Percentiles rank a stretch among this genome's conserved stretches.
Evolutionary conservation across 108 stramenopile genomes (phyloP).

Genomic region (Stephanodiscus triporus): DNA sequence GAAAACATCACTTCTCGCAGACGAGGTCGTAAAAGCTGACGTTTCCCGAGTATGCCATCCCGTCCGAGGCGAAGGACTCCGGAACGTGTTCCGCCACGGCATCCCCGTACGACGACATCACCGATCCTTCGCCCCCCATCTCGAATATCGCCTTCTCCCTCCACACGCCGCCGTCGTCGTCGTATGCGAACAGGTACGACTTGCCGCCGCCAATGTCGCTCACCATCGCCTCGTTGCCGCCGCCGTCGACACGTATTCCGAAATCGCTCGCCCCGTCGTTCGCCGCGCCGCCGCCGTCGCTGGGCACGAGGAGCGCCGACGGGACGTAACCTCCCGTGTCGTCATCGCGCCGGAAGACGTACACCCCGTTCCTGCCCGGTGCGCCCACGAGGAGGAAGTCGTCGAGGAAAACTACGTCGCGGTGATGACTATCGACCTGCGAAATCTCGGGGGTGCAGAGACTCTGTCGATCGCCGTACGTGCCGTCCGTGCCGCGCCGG

Average conservation of each 20-base stretch:
- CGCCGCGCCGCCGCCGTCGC: background rate
- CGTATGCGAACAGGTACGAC: slow-evolving; percentile 7
- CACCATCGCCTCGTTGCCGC: background rate
- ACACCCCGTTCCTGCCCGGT: background rate
- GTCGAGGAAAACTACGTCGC: background rate
- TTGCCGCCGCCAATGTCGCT: background rate
- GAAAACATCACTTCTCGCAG: background rate
- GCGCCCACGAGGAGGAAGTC: slow-evolving; percentile 3
- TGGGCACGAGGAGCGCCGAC: background rate
- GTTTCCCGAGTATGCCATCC: background rate
- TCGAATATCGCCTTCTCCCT: background rate
- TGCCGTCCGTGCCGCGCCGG: background rate
- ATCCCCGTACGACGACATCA: background rate
- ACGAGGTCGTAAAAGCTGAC: slow-evolving; percentile 6
- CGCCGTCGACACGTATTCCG: slow-evolving; percentile 2
- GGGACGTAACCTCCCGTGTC: background rate
- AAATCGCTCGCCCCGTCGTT: background rate
- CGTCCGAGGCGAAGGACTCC: background rate
- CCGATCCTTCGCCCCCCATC: background rate
- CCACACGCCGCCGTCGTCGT: slow-evolving; percentile 8
- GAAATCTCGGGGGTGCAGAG: background rate
- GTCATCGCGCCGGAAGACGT: background rate
- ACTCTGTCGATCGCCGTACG: background rate
- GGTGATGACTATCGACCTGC: background rate
- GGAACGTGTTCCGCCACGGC: background rate